Evolutionary conservation across 2,329 filamentous ascomycete species (phyloP), one percentile per base, ranked within the genome.

Genomic region (Ophiostoma ulmi): DNA sequence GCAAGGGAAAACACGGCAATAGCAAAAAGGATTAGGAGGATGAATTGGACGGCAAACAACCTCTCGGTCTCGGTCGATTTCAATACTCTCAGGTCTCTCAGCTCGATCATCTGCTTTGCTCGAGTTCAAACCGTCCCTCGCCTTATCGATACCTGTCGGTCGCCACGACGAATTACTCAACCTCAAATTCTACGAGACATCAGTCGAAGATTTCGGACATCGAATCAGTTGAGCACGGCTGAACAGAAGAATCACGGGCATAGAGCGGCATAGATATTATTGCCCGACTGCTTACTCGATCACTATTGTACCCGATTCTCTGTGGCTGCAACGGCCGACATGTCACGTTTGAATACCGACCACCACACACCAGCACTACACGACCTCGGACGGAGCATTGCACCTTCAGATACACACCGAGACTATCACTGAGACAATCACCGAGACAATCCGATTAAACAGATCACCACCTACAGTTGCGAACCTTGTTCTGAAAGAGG

Each of bases 1-100:
- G 63, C 63, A 65, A 65, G 63, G 14, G 61, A 65, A 65, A 65
- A 65, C 31, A 65, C 39, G 61, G 61, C 61, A 65, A 58, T 20
- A 20, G 44, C 52, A 22, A 13, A 14, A 1, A 17, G 44, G 52
- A 31, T 26, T 58, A 14, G 63, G 36, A 22, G 36, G 63, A 65
- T 65, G 63, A 26, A 22, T 6, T 41, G 63, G 63, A 22, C 63
- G n/a, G 41, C 63, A 39, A 65, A 65, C 63, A 39, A 65, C 63
- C 63, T 4, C 63, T 64, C 58, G 58, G 36, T 22, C 11, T 63
- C 26, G 22, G 14, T 52, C 44, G 44, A 52, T 52, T 52, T 52
- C 44, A 26, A 63, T 14, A 4, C 13, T 35, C 26, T 11, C 13
- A 35, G 10, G 58, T 63, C 58, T 36, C 58, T 63, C 26, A 36